phyloP scores from a whole-genome alignment of 2,329 filamentous ascomycete genomes.

The Penicillium sp. region DNA sequence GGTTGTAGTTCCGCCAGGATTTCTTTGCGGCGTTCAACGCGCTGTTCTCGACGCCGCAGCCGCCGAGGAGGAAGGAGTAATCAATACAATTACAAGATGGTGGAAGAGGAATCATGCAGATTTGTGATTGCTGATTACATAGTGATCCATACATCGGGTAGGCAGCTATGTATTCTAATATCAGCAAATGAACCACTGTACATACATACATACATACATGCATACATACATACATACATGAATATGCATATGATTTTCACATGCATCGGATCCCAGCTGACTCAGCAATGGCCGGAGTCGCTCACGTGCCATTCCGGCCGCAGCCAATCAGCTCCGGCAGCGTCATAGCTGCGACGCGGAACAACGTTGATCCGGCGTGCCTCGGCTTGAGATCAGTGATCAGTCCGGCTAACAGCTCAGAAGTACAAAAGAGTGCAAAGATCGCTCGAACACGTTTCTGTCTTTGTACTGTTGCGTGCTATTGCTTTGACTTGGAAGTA shows the following conservation, averaged over 20 bases:
- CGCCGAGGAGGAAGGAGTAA: slow-evolving; percentile 14
- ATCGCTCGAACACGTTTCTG: too few species aligned
- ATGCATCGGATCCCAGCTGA: slow-evolving; percentile 8
- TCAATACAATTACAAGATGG: neutral
- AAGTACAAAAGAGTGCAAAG: slow-evolving; percentile 17
- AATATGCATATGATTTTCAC: slow-evolving; percentile 4
- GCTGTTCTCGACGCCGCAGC: slow-evolving; percentile 31
- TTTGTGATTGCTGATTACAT: too few species aligned
- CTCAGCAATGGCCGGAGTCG: neutral
- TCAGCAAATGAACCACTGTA: too few species aligned
- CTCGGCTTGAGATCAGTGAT: slow-evolving; percentile 33
- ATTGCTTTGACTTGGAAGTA: too few species aligned
- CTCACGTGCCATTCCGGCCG: neutral
- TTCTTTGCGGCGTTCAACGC: slow-evolving; percentile 30
- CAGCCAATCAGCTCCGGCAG: neutral
- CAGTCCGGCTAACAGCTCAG: slow-evolving; percentile 5
- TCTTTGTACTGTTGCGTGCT: neutral
- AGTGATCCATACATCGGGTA: too few species aligned
- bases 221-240: too few species aligned
- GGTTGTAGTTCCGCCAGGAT: slow-evolving; percentile 28
- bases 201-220: too few species aligned
- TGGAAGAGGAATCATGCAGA: neutral
- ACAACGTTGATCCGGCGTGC: slow-evolving; percentile 23
- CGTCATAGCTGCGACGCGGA: slow-evolving; percentile 12
- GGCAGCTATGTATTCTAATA: too few species aligned